Base-by-base conservation (phyloP, 228 moss, liverwort and hornwort species). In the Sphagnum fallax region DNA sequence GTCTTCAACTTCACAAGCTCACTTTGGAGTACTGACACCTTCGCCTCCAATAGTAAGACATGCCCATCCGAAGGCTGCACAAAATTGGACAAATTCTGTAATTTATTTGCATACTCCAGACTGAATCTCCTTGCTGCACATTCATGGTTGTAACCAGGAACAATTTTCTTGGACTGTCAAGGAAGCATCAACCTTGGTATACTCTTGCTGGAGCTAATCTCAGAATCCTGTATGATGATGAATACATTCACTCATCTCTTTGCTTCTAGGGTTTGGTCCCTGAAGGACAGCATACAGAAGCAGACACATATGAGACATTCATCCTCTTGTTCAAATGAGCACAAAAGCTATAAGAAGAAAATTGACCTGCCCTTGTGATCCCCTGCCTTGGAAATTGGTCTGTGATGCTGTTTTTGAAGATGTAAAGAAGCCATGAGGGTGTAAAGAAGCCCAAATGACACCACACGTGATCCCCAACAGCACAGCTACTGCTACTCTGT, bases 381-480 rank as follows among this genome's bases (percentile, higher is more conserved):
- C 58, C 51, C 50, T 60, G 60, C 60, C 71, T 61, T 55, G 60
- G n/a, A 65, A 51, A 67, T 62, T 50, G 50, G 60, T 48, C 0
- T n/a, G 6, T 48, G 82, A 52, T 49, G 65, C 57, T 5, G 67
- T 63, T 9, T 73, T 62, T 51, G 69, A 9, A 10, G 84, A 50
- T 9, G 16, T 67, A 10, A 79, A 67, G 65, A 83, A 75, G 6
- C 87, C 89, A 65, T 85, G 85, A 4, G 95, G 92, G 12, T 73
- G 76, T 14, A 89, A 53, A 67, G 78, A 92, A 18, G 92, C 92
- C 78, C 92, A 84, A 58, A 89, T 75, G 6, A 66, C 73, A 59
- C 90, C 95, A 59, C 90, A 70, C 0, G 74, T 52, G 50, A 95
- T 66, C 53, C 92, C 95, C 10, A 89, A 51, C 6, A 76, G 59